These are phyloP conservation scores for Penicillium janthinellum DNA, from an alignment of 2,329 filamentous ascomycete genomes.

Conservation along the genomic window DNA sequence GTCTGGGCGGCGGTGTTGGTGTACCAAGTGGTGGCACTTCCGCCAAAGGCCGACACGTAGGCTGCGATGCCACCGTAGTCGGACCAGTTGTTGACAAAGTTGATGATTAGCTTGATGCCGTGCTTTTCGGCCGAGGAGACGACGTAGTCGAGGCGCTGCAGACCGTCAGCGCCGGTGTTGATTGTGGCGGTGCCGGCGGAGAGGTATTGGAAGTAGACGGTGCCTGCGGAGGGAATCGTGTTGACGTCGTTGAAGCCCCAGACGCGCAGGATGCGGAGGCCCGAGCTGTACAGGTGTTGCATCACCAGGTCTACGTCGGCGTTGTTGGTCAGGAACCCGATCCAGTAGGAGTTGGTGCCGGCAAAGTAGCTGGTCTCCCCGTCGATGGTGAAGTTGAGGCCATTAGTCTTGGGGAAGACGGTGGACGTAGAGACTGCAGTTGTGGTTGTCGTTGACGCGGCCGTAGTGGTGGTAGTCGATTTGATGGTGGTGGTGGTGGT, in stretches of 20 bases:
- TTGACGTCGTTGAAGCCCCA: constrained; percentile 59
- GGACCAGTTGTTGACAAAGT: constrained; percentile 66
- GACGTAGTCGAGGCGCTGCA: constrained; percentile 66
- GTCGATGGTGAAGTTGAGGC: constrained; percentile 42
- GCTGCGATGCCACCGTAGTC: constrained; percentile 68
- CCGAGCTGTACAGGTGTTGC: constrained; percentile 38
- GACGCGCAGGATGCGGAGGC: constrained; percentile 54
- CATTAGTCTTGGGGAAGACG: constrained; percentile 27
- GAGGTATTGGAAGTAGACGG: constrained; percentile 50
- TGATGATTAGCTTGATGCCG: constrained; percentile 63
- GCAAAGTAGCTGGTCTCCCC: constrained; percentile 48
- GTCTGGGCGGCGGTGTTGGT: constrained; percentile 55
- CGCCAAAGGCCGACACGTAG: constrained; percentile 59
- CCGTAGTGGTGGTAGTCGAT: not conserved
- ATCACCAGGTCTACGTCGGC: constrained; percentile 51
- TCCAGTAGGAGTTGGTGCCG: constrained; percentile 57
- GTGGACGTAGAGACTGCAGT: constrained; percentile 10
- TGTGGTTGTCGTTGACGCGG: no score
- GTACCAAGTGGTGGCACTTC: constrained; percentile 59
- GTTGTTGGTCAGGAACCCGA: constrained; percentile 52
- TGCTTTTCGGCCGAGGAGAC: constrained; percentile 61
- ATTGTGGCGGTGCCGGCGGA: constrained; percentile 50
- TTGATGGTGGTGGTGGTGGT: not conserved
- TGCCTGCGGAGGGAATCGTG: constrained; percentile 42
- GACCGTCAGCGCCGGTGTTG: constrained; percentile 64